phyloP scores from a whole-genome alignment of 352 stramenopile species.

The Phytophthora litchii region DNA sequence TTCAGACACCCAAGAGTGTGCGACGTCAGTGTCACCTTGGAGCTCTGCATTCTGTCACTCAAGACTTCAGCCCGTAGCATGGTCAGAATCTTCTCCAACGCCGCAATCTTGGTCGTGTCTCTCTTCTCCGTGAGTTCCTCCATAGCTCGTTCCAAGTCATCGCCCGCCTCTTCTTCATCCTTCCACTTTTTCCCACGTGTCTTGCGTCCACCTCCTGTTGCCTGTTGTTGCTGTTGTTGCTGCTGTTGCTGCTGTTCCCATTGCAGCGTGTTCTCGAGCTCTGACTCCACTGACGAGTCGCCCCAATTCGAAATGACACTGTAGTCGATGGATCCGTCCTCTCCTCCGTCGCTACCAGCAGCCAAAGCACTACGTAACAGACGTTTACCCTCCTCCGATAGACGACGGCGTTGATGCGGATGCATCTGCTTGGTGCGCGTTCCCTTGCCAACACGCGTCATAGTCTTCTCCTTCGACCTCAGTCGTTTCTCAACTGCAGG shows the following conservation, averaged over 20 bases:
- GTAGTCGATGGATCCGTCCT: slow-evolving; percentile 34
- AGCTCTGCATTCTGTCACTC: slow-evolving; percentile 43
- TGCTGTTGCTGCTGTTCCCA: slow-evolving; percentile 39
- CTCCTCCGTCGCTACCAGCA: slow-evolving; percentile 38
- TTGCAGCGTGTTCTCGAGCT: slow-evolving; percentile 62
- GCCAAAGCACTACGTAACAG: slow-evolving; percentile 59
- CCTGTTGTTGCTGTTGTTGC: slow-evolving; percentile 1
- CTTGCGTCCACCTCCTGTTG: slow-evolving; percentile 22
- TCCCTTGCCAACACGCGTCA: slow-evolving; percentile 21
- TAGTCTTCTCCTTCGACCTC: slow-evolving; percentile 2
- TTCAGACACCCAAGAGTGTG: slow-evolving; percentile 59
- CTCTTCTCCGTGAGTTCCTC: slow-evolving; percentile 70
- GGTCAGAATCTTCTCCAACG: slow-evolving; percentile 56
- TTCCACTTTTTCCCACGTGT: slow-evolving; percentile 39
- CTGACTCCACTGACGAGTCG: slow-evolving; percentile 63
- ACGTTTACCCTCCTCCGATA: slow-evolving; percentile 58
- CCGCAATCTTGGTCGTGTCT: slow-evolving; percentile 62
- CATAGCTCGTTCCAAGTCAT: slow-evolving; percentile 56
- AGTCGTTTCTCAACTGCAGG: neutral
- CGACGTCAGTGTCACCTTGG: slow-evolving; percentile 47
- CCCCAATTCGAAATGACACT: slow-evolving; percentile 35
- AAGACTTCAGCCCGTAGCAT: slow-evolving; percentile 50
- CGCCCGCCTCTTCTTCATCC: slow-evolving; percentile 39
- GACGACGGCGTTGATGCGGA: slow-evolving; percentile 28
- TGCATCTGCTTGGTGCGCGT: slow-evolving; percentile 28